A percentile compares a stretch with the other conserved stretches of the same genome.
Evolutionary conservation across 768 basidiomycete species (phyloP).

Genomic region (Pleurotus sapidus): DNA sequence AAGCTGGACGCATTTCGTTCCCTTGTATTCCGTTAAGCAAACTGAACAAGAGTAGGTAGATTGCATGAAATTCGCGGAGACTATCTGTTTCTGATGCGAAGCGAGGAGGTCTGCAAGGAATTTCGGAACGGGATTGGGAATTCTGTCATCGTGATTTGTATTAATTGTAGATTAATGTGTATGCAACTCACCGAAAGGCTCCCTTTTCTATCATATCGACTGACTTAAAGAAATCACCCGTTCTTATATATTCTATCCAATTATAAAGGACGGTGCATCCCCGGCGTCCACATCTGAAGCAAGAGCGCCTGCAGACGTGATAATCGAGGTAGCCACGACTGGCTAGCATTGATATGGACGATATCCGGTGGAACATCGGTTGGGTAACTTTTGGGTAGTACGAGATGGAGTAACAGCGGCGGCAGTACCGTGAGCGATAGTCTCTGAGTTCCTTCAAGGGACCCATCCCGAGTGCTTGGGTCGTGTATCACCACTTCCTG

Average conservation of each 20-base stretch:
- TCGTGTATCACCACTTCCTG: conserved; percentile 5
- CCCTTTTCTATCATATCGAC: conserved; percentile 36
- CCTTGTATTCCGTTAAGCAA: conserved; percentile 73
- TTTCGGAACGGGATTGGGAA: conserved; percentile 56
- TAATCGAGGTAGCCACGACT: conserved; percentile 55
- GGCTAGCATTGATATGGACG: conserved; percentile 48
- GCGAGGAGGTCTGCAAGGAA: conserved; percentile 46
- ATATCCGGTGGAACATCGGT: conserved; percentile 49
- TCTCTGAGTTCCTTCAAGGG: background rate
- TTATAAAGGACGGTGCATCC: conserved; percentile 62
- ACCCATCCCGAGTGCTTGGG: conserved; percentile 10
- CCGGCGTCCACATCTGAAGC: conserved; percentile 56
- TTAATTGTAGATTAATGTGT: conserved; percentile 5
- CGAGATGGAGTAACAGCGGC: conserved; percentile 55
- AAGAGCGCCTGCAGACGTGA: conserved; percentile 37
- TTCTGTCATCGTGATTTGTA: conserved; percentile 27
- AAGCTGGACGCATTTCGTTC: conserved; percentile 69
- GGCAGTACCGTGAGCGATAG: conserved; percentile 54
- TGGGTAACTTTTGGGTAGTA: conserved; percentile 56
- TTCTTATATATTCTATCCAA: conserved; percentile 72
- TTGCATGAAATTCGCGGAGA: conserved; percentile 54
- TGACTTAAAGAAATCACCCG: conserved; percentile 56
- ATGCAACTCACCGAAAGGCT: conserved; percentile 34
- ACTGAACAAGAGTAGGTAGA: conserved; percentile 72
- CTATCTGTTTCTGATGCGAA: conserved; percentile 44